Evolutionary conservation across 164 flowering plant species (phyloP).

Genomic region (Vitis rotundifolia): DNA sequence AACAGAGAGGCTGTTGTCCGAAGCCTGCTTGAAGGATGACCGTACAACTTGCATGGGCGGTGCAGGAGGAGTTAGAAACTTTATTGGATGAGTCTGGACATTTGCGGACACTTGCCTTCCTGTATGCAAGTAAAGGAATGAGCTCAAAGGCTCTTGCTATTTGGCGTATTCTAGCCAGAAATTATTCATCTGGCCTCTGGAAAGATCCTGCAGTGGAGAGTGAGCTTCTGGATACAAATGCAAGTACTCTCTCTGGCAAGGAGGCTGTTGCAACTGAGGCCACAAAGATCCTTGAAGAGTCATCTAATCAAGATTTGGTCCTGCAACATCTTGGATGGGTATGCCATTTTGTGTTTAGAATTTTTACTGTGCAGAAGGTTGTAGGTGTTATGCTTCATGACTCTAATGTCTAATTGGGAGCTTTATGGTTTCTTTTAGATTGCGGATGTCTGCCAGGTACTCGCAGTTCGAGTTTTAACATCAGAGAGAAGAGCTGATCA

Average conservation of each 20-base stretch:
- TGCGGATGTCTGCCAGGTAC: slow-evolving; percentile 71
- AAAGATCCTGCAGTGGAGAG: slow-evolving; percentile 39
- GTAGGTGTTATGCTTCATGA: slow-evolving; percentile 8
- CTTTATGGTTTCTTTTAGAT: slow-evolving; percentile 45
- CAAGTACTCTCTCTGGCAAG: slow-evolving; percentile 39
- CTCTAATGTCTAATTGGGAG: slow-evolving; percentile 15
- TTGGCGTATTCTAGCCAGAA: slow-evolving; percentile 78
- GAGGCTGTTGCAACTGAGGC: slow-evolving; percentile 85
- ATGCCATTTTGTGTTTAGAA: slow-evolving; percentile 18
- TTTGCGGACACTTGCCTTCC: slow-evolving; percentile 88
- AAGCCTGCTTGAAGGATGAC: slow-evolving; percentile 78
- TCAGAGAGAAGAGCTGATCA: slow-evolving; percentile 65
- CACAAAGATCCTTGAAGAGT: slow-evolving; percentile 84
- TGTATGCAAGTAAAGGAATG: slow-evolving; percentile 89
- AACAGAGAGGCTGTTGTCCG: slow-evolving; percentile 45
- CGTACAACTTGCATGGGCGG: slow-evolving; percentile 63
- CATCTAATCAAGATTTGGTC: slow-evolving; percentile 74
- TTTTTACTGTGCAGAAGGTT: slow-evolving; percentile 4
- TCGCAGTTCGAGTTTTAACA: slow-evolving; percentile 79
- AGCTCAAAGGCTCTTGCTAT: slow-evolving; percentile 77
- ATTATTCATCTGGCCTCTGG: slow-evolving; percentile 63
- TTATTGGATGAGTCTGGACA: slow-evolving; percentile 89
- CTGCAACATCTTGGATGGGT: slow-evolving; percentile 98
- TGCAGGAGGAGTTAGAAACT: slow-evolving; percentile 99
- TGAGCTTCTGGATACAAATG: slow-evolving; percentile 23